Evolutionary conservation across 257 asterid genomes (phyloP).

Genomic region (Nicotiana undulata): DNA sequence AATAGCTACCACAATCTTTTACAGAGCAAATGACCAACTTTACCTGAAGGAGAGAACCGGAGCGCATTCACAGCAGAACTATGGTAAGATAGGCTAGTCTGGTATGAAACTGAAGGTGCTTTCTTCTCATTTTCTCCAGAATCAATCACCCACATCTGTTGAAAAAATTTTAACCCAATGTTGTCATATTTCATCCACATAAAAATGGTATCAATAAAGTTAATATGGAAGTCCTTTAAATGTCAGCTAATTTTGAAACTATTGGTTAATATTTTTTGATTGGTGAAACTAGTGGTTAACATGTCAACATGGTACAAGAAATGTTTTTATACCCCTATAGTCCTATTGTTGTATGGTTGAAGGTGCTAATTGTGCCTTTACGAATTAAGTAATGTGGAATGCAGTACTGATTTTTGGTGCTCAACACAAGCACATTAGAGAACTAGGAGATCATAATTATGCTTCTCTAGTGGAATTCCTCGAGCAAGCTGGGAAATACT

Average conservation of each 20-base stretch:
- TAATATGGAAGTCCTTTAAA: not conserved
- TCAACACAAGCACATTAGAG: not conserved
- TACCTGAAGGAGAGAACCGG: slow-evolving; percentile 93
- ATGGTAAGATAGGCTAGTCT: slow-evolving; percentile 71
- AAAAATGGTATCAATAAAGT: not conserved
- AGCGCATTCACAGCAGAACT: slow-evolving; percentile 78
- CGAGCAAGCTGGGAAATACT: not conserved
- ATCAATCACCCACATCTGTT: slow-evolving; percentile 71
- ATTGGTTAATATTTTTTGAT: not conserved
- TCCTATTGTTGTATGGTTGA: not conserved
- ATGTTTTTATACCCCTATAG: not conserved
- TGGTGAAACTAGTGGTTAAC: not conserved
- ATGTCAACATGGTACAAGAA: not conserved
- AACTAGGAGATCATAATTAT: not conserved
- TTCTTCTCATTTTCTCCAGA: slow-evolving; percentile 45
- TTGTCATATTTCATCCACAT: not conserved
- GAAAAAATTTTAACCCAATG: not conserved
- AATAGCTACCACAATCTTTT: not conserved
- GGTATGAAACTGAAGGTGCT: slow-evolving; percentile 61
- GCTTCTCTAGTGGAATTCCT: not conserved
- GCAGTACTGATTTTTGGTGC: not conserved
- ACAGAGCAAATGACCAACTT: slow-evolving; percentile 8
- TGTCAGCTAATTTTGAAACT: not conserved
- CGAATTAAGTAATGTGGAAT: not conserved
- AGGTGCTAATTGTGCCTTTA: not conserved